phyloP scores from a whole-genome alignment of 257 asterid species.

The Nicotiana tomentosiformis region DNA sequence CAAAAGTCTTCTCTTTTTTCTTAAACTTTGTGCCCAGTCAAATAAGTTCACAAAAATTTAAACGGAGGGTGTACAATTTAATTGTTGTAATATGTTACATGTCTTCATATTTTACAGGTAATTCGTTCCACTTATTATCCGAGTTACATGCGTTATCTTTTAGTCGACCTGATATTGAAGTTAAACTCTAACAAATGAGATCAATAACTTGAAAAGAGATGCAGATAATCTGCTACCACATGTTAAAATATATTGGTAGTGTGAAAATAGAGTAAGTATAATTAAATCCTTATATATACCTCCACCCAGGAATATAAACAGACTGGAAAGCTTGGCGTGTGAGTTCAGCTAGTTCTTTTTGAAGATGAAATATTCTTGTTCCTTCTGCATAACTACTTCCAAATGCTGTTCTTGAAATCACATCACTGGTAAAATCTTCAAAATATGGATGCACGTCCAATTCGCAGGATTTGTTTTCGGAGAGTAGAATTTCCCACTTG shows the following conservation, averaged over 20 bases:
- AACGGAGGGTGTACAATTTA: background rate
- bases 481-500: conserved; percentile 36
- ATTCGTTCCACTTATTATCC: too few species aligned
- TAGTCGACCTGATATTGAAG: background rate
- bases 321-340: conserved; percentile 38
- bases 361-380: conserved; percentile 35
- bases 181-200: background rate
- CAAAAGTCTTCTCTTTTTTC: too few species aligned
- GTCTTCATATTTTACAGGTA: too few species aligned
- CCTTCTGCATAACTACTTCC: conserved; percentile 37
- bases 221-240: background rate
- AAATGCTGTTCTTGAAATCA: conserved; percentile 44
- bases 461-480: conserved; percentile 17
- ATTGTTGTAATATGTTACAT: background rate
- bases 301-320: conserved; percentile 51
- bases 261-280: too few species aligned
- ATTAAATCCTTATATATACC: conserved; percentile 21
- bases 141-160: background rate
- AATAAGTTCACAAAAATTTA: too few species aligned
- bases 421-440: conserved; percentile 31
- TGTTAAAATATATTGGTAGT: background rate
- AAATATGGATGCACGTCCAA: conserved; percentile 42
- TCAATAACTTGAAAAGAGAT: too few species aligned
- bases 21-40: too few species aligned
- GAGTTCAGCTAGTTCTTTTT: conserved; percentile 46